Percentiles rank a stretch among this genome's conserved stretches.
Evolutionary conservation across 2,329 filamentous ascomycete species (phyloP).

Genomic region (Fusarium subtropicale): DNA sequence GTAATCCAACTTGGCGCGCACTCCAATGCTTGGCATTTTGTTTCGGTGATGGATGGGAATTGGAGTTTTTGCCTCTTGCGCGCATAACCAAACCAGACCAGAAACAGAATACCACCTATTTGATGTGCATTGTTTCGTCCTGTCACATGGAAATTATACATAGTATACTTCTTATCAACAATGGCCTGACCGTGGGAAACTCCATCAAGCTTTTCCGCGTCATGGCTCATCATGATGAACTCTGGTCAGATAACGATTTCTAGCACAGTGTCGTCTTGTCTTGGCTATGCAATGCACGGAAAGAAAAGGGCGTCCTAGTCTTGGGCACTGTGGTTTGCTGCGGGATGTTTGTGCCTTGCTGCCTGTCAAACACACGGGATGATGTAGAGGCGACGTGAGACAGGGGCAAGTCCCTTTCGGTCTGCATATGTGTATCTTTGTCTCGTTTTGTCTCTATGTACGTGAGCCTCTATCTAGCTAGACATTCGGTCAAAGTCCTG

Average conservation of each 20-base stretch:
- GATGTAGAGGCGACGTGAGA: constrained; percentile 38
- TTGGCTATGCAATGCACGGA: not conserved
- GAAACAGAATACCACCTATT: constrained; percentile 1
- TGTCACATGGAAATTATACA: constrained; percentile 17
- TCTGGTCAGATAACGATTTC: not conserved
- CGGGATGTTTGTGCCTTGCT: constrained; percentile 28
- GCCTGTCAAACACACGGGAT: constrained; percentile 37
- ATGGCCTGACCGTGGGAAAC: not conserved
- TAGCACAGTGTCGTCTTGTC: not conserved
- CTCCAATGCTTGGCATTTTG: constrained; percentile 19
- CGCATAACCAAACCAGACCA: not conserved
- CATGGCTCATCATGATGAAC: constrained; percentile 36
- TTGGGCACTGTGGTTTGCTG: constrained; percentile 3
- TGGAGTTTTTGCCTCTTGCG: constrained; percentile 26
- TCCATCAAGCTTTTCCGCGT: constrained; percentile 22
- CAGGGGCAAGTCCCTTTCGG: constrained; percentile 17
- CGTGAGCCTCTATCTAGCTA: not conserved
- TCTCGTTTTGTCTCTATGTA: constrained; percentile 1
- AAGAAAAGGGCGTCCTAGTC: not conserved
- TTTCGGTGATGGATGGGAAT: not conserved
- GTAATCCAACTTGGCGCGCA: constrained; percentile 21
- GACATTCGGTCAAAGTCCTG: not conserved
- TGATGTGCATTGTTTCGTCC: not conserved
- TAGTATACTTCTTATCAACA: constrained; percentile 12
- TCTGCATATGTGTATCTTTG: constrained; percentile 15